Evolutionary conservation across 208 protist genomes (phyloP), one percentile per base, ranked within the genome.

Genomic region (Leishmania braziliensis): DNA sequence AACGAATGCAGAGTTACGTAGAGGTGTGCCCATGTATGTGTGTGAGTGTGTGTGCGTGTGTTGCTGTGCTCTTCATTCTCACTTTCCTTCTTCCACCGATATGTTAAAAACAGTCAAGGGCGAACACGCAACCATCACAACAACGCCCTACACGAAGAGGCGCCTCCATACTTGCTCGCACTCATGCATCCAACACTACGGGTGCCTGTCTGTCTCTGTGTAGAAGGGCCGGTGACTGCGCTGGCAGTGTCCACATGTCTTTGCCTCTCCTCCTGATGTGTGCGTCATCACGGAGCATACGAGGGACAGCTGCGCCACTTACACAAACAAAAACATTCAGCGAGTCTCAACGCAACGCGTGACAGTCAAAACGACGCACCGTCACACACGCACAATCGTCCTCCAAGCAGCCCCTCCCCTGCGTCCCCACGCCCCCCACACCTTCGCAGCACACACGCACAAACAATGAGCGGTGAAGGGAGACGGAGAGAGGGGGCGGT

Each of bases 21-120:
- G 16, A 60, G 18, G 54, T 5, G 54, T 60, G 20, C 26, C 26
- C 5, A 36, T 23, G 36, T 26, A n/a, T 63, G 8, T 63, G 16
- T 50, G 8, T 77, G 23, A 8, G 33, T 63, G 43, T 63, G n/a
- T 76, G 72, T 76, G 72, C 5, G 53, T 63, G 60, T 82, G 16
- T 75, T 29, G 23, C 26, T 65, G 3, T 9, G 33, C 53, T 46
- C 74, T 48, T 75, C 9, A 5, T 70, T 43, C 56, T 68, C 29
- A 8, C 20, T 29, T 79, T 73, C 20, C 36, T 70, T 70, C 29
- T 18, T 3, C 58, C 26, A 18, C 16, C 29, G 26, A 70, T 70
- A 70, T 1, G 65, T 70, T 70, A 48, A 26, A 62, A 70, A 12
- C 56, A 62, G n/a, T n/a, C 58, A 63, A 6, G 26, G 26, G 5